Percentiles rank a stretch among this genome's conserved stretches.
phyloP scores from a whole-genome alignment of 2,329 filamentous ascomycete species.

The Hypoxylon sp. region DNA sequence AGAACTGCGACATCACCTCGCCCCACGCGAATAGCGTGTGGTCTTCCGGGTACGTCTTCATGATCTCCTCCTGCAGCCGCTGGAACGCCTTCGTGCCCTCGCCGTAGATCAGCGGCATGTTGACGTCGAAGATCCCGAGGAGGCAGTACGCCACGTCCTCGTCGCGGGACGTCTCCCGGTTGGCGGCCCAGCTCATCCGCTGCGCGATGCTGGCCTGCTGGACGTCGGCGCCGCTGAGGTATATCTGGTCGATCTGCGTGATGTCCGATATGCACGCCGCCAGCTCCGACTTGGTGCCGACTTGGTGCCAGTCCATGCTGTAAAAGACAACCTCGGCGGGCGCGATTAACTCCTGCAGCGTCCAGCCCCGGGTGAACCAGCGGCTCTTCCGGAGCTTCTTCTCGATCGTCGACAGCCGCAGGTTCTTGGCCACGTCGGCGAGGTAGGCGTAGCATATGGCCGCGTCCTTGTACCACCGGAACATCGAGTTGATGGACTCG shows the following conservation, averaged over 20 bases:
- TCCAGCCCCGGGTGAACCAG: conserved; percentile 39
- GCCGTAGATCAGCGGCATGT: conserved; percentile 49
- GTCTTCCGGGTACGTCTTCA: conserved; percentile 41
- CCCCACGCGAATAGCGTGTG: conserved; percentile 46
- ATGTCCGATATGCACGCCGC: conserved; percentile 33
- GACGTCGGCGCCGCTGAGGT: conserved; percentile 29
- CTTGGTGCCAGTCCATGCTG: conserved; percentile 30
- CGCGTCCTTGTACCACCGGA: conserved; percentile 43
- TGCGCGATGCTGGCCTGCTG: conserved; percentile 39
- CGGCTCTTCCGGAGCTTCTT: conserved; percentile 28
- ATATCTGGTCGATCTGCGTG: conserved; percentile 39
- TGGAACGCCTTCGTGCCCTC: conserved; percentile 45
- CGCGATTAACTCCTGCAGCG: conserved; percentile 44
- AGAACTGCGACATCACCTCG: background rate
- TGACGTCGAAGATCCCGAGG: conserved; percentile 48
- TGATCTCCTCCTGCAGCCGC: conserved; percentile 44
- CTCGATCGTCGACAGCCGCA: conserved; percentile 22
- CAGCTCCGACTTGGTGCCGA: conserved; percentile 43
- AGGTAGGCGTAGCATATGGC: conserved; percentile 45
- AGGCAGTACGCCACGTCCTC: conserved; percentile 49
- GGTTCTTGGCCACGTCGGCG: conserved; percentile 24
- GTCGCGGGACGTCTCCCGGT: conserved; percentile 39
- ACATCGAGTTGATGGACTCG: conserved; percentile 46
- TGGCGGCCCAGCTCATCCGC: conserved; percentile 48
- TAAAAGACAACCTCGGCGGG: conserved; percentile 43